A percentile compares a stretch with the other conserved stretches of the same genome.
These are phyloP conservation scores for Hyparrhenia diplandra DNA, from an alignment of 176 grass and related monocot species.

Conservation along the genomic window DNA sequence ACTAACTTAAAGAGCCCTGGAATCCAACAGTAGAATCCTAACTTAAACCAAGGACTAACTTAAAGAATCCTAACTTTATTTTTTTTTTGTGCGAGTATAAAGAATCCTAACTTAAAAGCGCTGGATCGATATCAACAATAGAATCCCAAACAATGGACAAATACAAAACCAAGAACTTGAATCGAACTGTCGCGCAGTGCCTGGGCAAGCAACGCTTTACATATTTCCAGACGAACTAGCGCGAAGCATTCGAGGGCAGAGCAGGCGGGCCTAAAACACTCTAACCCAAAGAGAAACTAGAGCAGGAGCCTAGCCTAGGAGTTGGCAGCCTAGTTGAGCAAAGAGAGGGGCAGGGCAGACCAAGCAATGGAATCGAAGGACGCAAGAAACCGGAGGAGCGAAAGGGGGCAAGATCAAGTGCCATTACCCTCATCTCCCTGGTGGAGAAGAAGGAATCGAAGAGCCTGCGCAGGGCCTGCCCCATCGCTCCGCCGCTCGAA, in stretches of 20 bases:
- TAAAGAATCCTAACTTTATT: no score
- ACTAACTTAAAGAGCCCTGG: neutral
- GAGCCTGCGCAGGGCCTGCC: constrained; percentile 85
- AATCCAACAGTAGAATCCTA: neutral
- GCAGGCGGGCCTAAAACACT: neutral
- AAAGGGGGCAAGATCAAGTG: neutral
- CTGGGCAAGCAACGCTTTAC: neutral
- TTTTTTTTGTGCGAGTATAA: no score
- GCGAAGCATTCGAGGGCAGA: no score
- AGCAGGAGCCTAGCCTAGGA: neutral
- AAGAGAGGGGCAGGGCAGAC: neutral
- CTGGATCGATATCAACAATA: neutral
- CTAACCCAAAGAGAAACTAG: neutral
- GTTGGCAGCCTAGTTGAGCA: neutral
- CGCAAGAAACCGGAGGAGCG: neutral
- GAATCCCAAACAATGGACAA: neutral
- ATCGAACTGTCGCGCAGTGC: neutral
- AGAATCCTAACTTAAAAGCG: neutral
- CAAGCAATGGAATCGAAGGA: neutral
- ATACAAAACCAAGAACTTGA: neutral
- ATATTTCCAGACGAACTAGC: neutral
- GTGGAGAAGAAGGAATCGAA: constrained; percentile 92
- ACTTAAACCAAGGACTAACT: no score
- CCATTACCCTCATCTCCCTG: constrained; percentile 85
- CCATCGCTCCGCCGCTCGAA: constrained; percentile 44